phyloP scores from a whole-genome alignment of 2,329 filamentous ascomycete species.

The Berkeleyomyces basicola region DNA sequence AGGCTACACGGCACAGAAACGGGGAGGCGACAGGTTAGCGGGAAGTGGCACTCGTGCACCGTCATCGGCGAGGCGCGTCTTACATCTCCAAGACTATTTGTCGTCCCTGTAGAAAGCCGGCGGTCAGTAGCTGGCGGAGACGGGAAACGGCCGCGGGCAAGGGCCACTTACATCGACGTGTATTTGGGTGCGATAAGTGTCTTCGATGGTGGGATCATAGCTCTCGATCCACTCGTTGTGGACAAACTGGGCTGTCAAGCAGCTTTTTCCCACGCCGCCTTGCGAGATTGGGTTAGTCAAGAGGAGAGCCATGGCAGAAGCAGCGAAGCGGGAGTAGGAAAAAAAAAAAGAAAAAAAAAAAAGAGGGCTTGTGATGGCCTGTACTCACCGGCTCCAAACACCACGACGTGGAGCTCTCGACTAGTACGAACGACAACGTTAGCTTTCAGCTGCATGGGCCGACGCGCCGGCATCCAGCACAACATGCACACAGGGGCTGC shows the following conservation, averaged over 20 bases:
- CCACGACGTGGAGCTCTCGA: conserved; percentile 69
- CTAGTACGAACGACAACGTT: conserved; percentile 22
- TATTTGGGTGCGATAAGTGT: conserved; percentile 58
- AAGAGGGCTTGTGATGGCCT: not conserved
- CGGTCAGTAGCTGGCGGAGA: conserved; percentile 19
- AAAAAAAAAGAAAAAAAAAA: not conserved
- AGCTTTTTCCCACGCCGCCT: conserved; percentile 87
- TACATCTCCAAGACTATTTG: conserved; percentile 84
- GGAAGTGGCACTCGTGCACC: not conserved
- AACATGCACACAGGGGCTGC: not conserved
- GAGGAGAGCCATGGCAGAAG: not conserved
- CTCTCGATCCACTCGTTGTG: conserved; percentile 90
- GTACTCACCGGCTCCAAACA: conserved; percentile 57
- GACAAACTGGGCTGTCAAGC: conserved; percentile 87
- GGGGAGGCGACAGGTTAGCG: not conserved
- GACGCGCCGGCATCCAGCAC: not conserved
- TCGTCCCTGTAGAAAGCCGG: conserved; percentile 41
- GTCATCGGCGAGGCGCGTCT: conserved; percentile 19
- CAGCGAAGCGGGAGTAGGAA: not conserved
- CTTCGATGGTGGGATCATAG: conserved; percentile 65
- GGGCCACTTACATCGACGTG: conserved; percentile 60
- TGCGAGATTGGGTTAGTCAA: conserved; percentile 12
- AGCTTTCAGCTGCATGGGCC: not conserved
- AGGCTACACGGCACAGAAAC: conserved; percentile 33
- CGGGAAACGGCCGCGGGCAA: not conserved